Conservation (phyloP, 805 yeast species). For the Tetrapisispora phaffii region DNA sequence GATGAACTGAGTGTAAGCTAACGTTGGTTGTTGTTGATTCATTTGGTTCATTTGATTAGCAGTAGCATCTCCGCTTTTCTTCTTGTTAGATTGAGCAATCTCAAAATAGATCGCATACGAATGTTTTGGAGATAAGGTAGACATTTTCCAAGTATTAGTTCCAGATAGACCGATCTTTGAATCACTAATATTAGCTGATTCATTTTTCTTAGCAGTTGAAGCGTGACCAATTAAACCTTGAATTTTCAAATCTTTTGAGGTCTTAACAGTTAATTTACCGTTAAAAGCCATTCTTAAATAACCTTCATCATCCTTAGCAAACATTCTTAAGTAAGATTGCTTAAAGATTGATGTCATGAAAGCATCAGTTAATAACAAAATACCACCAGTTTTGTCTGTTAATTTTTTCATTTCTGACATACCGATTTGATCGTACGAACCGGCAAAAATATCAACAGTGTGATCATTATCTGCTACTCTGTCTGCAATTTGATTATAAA, state of each 20-base stretch:
- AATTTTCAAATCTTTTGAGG: constrained; percentile 77
- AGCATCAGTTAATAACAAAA: constrained; percentile 77
- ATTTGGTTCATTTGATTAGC: constrained; percentile 12
- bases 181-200: constrained; percentile 64
- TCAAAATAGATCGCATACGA: constrained; percentile 88
- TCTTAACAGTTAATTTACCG: constrained; percentile 78
- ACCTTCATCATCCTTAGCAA: constrained; percentile 80
- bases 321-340: constrained; percentile 80
- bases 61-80: constrained; percentile 23
- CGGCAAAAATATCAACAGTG: constrained; percentile 83
- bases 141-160: constrained; percentile 78
- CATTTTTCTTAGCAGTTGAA: constrained; percentile 52
- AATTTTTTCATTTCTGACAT: constrained; percentile 85
- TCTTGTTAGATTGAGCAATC: constrained; percentile 39
- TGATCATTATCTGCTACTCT: constrained; percentile 67
- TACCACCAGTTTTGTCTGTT: constrained; percentile 84
- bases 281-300: constrained; percentile 83
- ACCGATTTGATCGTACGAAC: constrained; percentile 94
- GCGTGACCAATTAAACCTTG: constrained; percentile 94
- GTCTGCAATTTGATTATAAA: constrained; percentile 63
- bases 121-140: constrained; percentile 77
- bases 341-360: constrained; percentile 91
- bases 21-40: constrained; percentile 11
- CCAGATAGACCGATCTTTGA: constrained; percentile 92
- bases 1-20: constrained; percentile 64